Conservation (phyloP, 495 filamentous ascomycete species). For the Cairneyella variabilis region DNA sequence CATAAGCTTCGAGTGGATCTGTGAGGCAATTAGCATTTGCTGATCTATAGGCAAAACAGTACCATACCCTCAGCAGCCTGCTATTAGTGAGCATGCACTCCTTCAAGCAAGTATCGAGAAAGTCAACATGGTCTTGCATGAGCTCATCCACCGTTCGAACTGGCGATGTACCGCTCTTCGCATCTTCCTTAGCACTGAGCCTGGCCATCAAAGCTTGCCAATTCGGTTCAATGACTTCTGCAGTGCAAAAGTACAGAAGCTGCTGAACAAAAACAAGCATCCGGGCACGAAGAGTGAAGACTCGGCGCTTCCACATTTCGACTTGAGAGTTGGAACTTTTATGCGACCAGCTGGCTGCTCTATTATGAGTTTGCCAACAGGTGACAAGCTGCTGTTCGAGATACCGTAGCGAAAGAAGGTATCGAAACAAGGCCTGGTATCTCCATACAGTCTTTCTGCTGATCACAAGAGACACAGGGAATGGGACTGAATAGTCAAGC, state of each 20-base stretch:
- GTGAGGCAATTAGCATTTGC: no score
- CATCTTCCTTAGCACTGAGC: slow-evolving; percentile 50
- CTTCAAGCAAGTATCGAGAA: slow-evolving; percentile 94
- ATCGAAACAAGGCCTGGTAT: slow-evolving; percentile 94
- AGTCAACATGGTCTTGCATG: slow-evolving; percentile 99
- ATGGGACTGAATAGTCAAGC: slow-evolving; percentile 90
- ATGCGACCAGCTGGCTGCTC: slow-evolving; percentile 79
- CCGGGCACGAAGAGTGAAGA: slow-evolving; percentile 85
- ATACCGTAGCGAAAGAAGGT: slow-evolving; percentile 82
- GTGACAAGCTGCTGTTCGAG: slow-evolving; percentile 79
- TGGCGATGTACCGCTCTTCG: slow-evolving; percentile 36
- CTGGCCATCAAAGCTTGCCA: slow-evolving; percentile 89
- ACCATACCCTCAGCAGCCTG: slow-evolving; percentile 77
- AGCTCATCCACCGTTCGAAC: slow-evolving; percentile 86
- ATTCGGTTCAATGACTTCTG: slow-evolving; percentile 96
- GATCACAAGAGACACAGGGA: slow-evolving; percentile 94
- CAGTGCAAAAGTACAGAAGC: slow-evolving; percentile 91
- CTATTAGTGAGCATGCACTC: slow-evolving; percentile 98
- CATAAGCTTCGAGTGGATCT: slow-evolving; percentile 96
- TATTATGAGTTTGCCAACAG: slow-evolving; percentile 87
- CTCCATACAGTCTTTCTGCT: slow-evolving; percentile 92
- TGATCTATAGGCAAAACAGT: no score
- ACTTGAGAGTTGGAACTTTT: slow-evolving; percentile 67
- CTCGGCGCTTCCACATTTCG: slow-evolving; percentile 88
- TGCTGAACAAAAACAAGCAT: slow-evolving; percentile 98